Percentiles rank a stretch among this genome's conserved stretches.
Evolutionary conservation across 805 yeast genomes (phyloP).

Genomic region (Saccharomyces kudriavzevii): DNA sequence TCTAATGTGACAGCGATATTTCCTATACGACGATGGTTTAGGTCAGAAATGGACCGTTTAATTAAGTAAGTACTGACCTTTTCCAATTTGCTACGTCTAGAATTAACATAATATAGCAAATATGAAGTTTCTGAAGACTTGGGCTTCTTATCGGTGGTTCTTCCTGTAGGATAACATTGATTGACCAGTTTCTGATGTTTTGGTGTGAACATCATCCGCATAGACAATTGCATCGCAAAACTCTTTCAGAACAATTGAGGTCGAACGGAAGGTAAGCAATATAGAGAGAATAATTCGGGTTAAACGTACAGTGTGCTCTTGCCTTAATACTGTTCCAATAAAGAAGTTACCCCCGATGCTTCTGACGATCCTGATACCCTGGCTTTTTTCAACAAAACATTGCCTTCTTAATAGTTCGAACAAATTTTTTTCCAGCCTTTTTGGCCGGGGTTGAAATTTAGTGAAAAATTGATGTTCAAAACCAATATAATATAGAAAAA

Average conservation of each 20-base stretch:
- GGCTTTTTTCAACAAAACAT: not conserved
- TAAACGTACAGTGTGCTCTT: not conserved
- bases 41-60: slow-evolving; percentile 54
- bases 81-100: slow-evolving; percentile 80
- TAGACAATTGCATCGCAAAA: not conserved
- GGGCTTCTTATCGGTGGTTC: slow-evolving; percentile 79
- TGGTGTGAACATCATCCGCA: slow-evolving; percentile 41
- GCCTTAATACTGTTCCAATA: not conserved
- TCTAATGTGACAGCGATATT: slow-evolving; percentile 76
- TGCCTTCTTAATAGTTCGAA: not conserved
- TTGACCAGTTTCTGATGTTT: slow-evolving; percentile 85
- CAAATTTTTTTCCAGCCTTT: not conserved
- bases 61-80: slow-evolving; percentile 70
- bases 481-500: not conserved
- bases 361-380: not conserved
- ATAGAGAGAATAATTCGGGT: not conserved
- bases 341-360: not conserved
- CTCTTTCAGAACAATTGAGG: not conserved
- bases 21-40: slow-evolving; percentile 56
- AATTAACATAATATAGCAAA: slow-evolving; percentile 79
- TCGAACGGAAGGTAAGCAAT: not conserved
- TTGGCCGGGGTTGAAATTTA: not conserved
- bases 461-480: not conserved
- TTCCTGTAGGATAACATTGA: slow-evolving; percentile 90
- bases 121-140: slow-evolving; percentile 87